A percentile compares a stretch with the other conserved stretches of the same genome.
phyloP scores from a whole-genome alignment of 257 asterid species.

The Nicotiana noctiflora region DNA sequence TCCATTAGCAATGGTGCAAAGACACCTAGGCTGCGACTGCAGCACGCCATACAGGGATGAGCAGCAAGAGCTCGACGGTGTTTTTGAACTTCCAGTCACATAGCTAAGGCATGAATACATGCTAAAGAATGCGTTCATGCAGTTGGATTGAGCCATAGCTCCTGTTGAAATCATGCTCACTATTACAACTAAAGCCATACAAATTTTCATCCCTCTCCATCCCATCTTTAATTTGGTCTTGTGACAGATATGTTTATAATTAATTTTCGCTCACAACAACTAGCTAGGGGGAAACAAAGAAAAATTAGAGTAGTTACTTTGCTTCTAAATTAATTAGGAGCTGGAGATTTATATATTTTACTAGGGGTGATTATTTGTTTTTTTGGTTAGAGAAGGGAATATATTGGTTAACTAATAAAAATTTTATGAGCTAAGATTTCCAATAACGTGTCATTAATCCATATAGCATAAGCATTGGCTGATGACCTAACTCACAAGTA shows the following conservation, averaged over 20 bases:
- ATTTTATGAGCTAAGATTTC: conserved; percentile 34
- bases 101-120: conserved; percentile 69
- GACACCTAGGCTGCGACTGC: conserved; percentile 54
- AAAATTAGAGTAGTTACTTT: no score
- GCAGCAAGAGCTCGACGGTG: conserved; percentile 56
- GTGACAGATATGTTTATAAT: not conserved
- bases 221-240: conserved; percentile 35
- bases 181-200: not conserved
- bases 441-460: conserved; percentile 21
- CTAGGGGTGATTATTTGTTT: not conserved
- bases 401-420: conserved; percentile 41
- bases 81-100: conserved; percentile 42
- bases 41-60: conserved; percentile 45
- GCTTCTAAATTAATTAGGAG: not conserved
- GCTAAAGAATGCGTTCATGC: conserved; percentile 40
- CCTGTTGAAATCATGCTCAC: conserved; percentile 10
- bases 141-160: conserved; percentile 43
- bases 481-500: not conserved
- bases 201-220: conserved; percentile 17
- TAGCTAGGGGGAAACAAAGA: no score
- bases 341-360: not conserved
- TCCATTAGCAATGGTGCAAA: conserved; percentile 43
- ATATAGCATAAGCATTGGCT: not conserved
- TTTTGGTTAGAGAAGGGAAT: not conserved
- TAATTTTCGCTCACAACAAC: no score